phyloP scores from a whole-genome alignment of 2,329 filamentous ascomycete genomes.

The Xylaria sp. region DNA sequence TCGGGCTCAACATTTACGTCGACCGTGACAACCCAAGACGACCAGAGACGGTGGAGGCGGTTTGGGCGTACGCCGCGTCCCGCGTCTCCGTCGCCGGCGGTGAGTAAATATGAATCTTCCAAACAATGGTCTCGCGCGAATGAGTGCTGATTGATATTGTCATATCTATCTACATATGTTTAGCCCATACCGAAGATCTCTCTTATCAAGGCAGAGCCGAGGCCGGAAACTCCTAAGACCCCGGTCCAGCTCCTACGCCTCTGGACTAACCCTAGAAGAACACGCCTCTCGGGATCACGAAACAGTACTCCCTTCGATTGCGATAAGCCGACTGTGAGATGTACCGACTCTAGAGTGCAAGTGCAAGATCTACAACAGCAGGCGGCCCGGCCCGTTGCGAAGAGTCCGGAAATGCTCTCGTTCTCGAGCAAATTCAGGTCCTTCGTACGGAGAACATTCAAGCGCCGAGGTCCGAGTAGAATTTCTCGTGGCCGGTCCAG shows the following conservation, averaged over 20 bases:
- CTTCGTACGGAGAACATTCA: slow-evolving; percentile 3
- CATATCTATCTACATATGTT: neutral
- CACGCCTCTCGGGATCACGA: slow-evolving; percentile 24
- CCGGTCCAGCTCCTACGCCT: slow-evolving; percentile 30
- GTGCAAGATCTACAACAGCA: slow-evolving; percentile 11
- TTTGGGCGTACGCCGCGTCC: slow-evolving; percentile 8
- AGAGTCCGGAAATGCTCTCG: neutral
- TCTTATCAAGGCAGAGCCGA: slow-evolving; percentile 16
- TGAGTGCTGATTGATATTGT: slow-evolving; percentile 18
- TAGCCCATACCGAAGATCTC: slow-evolving; percentile 19
- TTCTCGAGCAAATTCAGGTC: neutral
- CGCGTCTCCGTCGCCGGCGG: slow-evolving; percentile 4
- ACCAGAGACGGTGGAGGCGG: neutral
- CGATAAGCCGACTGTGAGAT: slow-evolving; percentile 16
- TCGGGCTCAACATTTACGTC: slow-evolving; percentile 6
- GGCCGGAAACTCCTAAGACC: slow-evolving; percentile 30
- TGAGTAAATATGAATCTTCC: slow-evolving; percentile 2
- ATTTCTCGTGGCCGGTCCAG: neutral
- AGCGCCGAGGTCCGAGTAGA: neutral
- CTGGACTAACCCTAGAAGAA: slow-evolving; percentile 17
- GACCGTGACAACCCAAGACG: neutral
- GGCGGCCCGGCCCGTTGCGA: neutral
- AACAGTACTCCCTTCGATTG: slow-evolving; percentile 22
- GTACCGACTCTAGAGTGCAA: slow-evolving; percentile 3
- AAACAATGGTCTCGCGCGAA: neutral